Conservation (phyloP, 2,329 filamentous ascomycete genomes). For the Didymella sp. region DNA sequence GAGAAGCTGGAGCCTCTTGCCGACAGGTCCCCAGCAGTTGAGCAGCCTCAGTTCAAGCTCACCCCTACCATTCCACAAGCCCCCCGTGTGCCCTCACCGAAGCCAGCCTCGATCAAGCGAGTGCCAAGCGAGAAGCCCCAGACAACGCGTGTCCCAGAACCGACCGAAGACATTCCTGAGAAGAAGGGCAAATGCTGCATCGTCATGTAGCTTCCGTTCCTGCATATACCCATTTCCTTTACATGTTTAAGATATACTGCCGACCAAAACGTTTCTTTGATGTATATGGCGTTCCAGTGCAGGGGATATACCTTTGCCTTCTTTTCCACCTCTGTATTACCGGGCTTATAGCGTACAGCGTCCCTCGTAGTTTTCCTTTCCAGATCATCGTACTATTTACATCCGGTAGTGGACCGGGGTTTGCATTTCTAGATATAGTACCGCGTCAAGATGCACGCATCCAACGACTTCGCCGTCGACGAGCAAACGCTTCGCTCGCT, state of each 20-base stretch:
- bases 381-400: not conserved
- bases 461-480: slow-evolving; percentile 15
- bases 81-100: slow-evolving; percentile 39
- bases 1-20: slow-evolving; percentile 34
- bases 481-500: slow-evolving; percentile 9
- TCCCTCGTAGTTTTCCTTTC: slow-evolving; percentile 18
- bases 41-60: slow-evolving; percentile 56
- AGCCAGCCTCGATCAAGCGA: slow-evolving; percentile 30
- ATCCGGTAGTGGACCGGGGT: not conserved
- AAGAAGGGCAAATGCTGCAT: slow-evolving; percentile 74
- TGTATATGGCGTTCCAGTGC: slow-evolving; percentile 33
- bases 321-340: slow-evolving; percentile 22
- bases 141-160: slow-evolving; percentile 61
- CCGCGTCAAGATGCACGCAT: slow-evolving; percentile 12
- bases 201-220: slow-evolving; percentile 66
- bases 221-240: slow-evolving; percentile 39
- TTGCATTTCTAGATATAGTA: slow-evolving; percentile 18
- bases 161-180: slow-evolving; percentile 63
- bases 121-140: slow-evolving; percentile 43
- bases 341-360: slow-evolving; percentile 47
- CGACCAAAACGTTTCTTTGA: slow-evolving; percentile 35
- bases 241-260: slow-evolving; percentile 28
- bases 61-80: slow-evolving; percentile 54
- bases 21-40: slow-evolving; percentile 42
- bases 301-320: slow-evolving; percentile 21